These are phyloP conservation scores for Schizonepeta tenuifolia DNA, from an alignment of 257 asterid genomes.

Conservation along the genomic window DNA sequence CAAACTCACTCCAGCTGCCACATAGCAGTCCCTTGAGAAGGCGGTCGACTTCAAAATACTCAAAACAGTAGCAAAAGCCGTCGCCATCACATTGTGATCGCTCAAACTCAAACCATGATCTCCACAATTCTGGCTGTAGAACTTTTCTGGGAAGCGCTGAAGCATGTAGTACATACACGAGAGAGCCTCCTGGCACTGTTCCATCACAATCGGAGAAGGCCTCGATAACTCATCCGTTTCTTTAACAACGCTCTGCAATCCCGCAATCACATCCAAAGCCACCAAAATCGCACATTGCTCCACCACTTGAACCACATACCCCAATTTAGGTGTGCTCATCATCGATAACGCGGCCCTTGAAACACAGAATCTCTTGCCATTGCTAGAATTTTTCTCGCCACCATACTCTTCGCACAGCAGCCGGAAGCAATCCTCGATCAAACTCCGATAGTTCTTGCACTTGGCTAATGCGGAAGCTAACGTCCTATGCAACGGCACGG, in stretches of 20 bases:
- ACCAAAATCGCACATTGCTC: constrained; percentile 78
- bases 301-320: constrained; percentile 75
- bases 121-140: constrained; percentile 31
- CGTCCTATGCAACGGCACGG: constrained; percentile 81
- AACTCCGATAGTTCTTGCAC: constrained; percentile 53
- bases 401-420: constrained; percentile 76
- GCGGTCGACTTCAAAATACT: constrained; percentile 67
- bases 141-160: constrained; percentile 79
- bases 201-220: constrained; percentile 95
- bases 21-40: constrained; percentile 90
- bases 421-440: constrained; percentile 59
- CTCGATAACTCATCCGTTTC: constrained; percentile 65
- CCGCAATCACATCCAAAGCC: constrained; percentile 73
- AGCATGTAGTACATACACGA: constrained; percentile 92
- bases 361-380: constrained; percentile 77
- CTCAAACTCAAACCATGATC: constrained; percentile 28
- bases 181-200: constrained; percentile 95
- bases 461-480: constrained; percentile 71
- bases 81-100: constrained; percentile 45
- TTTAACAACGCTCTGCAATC: constrained; percentile 58
- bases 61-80: constrained; percentile 53
- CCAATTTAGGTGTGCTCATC: constrained; percentile 91
- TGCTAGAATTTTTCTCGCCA: constrained; percentile 45
- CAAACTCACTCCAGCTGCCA: constrained; percentile 95
- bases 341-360: constrained; percentile 87